phyloP scores from a whole-genome alignment of 192 early-diverging fungal species.

The Glomus cerebriforme region DNA sequence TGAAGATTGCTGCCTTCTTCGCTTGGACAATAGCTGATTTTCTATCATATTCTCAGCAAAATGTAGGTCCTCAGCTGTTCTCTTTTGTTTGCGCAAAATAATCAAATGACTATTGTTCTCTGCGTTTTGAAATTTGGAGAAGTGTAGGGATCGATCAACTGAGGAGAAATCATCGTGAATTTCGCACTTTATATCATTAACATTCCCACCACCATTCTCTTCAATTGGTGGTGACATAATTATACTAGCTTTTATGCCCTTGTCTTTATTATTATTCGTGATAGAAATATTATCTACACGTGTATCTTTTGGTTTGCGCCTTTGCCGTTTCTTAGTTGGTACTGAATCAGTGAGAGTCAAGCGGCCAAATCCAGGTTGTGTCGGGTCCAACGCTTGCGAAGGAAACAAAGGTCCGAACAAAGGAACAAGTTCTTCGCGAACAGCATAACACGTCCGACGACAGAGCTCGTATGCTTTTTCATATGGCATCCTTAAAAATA shows the following conservation, averaged over 20 bases:
- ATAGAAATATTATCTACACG: not conserved
- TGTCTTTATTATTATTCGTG: not conserved
- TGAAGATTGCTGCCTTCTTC: conserved; percentile 13
- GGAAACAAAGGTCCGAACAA: conserved; percentile 42
- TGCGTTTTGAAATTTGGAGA: not conserved
- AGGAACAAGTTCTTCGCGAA: conserved; percentile 44
- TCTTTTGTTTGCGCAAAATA: conserved; percentile 11
- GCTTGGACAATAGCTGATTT: conserved; percentile 2
- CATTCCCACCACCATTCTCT: not conserved
- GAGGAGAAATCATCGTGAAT: not conserved
- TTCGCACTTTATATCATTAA: not conserved
- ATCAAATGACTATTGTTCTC: conserved; percentile 9
- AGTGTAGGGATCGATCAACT: not conserved
- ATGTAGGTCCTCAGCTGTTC: not conserved
- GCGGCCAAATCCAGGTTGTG: conserved; percentile 22
- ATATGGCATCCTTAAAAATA: conserved; percentile 44
- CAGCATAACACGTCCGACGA: conserved; percentile 40
- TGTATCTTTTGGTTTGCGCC: conserved; percentile 25
- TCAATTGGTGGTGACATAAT: not conserved
- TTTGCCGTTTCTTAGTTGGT: conserved; percentile 15
- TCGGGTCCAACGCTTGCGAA: conserved; percentile 19
- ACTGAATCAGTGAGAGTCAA: conserved; percentile 18
- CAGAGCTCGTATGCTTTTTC: conserved; percentile 44
- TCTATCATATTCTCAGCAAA: not conserved
- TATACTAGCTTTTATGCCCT: not conserved